Percentiles rank a stretch among this genome's conserved stretches.
These are phyloP conservation scores for Didymella keratinophila DNA, from an alignment of 2,329 filamentous ascomycete species.

Conservation along the genomic window DNA sequence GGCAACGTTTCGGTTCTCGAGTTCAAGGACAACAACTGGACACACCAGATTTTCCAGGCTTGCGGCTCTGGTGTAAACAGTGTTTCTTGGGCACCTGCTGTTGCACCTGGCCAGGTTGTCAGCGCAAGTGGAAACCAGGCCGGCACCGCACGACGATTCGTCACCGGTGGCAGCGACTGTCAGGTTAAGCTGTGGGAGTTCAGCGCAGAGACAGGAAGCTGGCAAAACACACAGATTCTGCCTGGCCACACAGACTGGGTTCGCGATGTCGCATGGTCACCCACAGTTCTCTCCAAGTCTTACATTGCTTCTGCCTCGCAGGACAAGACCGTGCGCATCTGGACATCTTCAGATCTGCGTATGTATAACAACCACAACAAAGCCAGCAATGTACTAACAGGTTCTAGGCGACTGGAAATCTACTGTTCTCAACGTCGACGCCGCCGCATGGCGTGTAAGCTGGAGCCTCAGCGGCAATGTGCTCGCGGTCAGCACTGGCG, in stretches of 20 bases:
- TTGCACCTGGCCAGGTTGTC: slow-evolving; percentile 82
- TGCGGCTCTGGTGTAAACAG: slow-evolving; percentile 95
- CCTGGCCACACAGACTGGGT: slow-evolving; percentile 95
- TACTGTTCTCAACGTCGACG: slow-evolving; percentile 87
- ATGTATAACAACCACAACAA: slow-evolving; percentile 21
- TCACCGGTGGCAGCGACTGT: slow-evolving; percentile 95
- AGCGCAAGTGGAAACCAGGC: slow-evolving; percentile 68
- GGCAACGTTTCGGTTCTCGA: slow-evolving; percentile 93
- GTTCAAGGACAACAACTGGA: slow-evolving; percentile 95
- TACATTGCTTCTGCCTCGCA: slow-evolving; percentile 97
- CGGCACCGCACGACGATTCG: slow-evolving; percentile 76
- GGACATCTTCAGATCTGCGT: slow-evolving; percentile 68
- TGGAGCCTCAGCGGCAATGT: slow-evolving; percentile 98
- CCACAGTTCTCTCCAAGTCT: slow-evolving; percentile 90
- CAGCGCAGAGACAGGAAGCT: slow-evolving; percentile 61
- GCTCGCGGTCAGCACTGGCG: slow-evolving; percentile 87
- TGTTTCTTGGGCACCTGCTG: slow-evolving; percentile 92
- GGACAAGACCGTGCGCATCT: slow-evolving; percentile 97
- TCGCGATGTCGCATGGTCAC: slow-evolving; percentile 95
- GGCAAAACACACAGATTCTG: slow-evolving; percentile 63
- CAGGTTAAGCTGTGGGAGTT: slow-evolving; percentile 92
- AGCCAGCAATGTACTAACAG: slow-evolving; percentile 55
- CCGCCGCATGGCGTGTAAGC: slow-evolving; percentile 92
- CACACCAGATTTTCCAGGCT: slow-evolving; percentile 86
- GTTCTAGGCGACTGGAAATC: slow-evolving; percentile 75